phyloP scores from a whole-genome alignment of 495 filamentous ascomycete species.

The Xanthoparmelia taractica region DNA sequence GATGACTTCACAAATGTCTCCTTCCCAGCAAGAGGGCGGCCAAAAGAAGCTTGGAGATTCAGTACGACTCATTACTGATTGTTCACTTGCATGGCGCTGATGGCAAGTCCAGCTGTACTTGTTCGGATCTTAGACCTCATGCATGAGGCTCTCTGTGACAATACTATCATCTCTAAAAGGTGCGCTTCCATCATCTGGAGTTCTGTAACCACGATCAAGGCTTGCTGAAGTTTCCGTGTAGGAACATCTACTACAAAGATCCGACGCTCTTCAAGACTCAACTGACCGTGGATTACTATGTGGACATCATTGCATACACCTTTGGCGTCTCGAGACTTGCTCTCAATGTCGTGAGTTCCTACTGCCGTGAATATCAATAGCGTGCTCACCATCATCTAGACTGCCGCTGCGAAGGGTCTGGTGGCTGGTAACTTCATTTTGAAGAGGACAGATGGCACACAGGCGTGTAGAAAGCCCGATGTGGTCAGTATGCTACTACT shows the following conservation, averaged over 20 bases:
- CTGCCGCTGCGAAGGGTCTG: constrained; percentile 68
- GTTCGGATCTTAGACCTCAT: constrained; percentile 64
- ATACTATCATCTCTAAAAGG: constrained; percentile 71
- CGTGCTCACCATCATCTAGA: constrained; percentile 30
- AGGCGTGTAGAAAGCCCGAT: constrained; percentile 3
- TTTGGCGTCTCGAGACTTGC: constrained; percentile 52
- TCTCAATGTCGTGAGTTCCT: constrained; percentile 54
- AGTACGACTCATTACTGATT: constrained; percentile 36
- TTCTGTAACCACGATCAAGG: too few species aligned
- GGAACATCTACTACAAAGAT: constrained; percentile 88
- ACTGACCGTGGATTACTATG: constrained; percentile 60
- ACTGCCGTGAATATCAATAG: not conserved
- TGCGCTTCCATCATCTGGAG: constrained; percentile 24
- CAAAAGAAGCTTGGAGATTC: constrained; percentile 59
- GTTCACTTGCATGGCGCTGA: not conserved
- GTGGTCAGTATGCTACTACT: constrained; percentile 4
- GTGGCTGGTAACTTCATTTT: constrained; percentile 48
- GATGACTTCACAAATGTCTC: constrained; percentile 17
- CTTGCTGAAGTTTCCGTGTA: constrained; percentile 29
- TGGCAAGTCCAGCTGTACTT: constrained; percentile 41
- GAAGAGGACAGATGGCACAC: constrained; percentile 29
- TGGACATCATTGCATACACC: constrained; percentile 82
- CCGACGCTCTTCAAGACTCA: constrained; percentile 73
- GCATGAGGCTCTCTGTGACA: constrained; percentile 56
- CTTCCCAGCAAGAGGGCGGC: constrained; percentile 50